Conservation (phyloP, 805 yeast species). For the Starmera quercuum region DNA sequence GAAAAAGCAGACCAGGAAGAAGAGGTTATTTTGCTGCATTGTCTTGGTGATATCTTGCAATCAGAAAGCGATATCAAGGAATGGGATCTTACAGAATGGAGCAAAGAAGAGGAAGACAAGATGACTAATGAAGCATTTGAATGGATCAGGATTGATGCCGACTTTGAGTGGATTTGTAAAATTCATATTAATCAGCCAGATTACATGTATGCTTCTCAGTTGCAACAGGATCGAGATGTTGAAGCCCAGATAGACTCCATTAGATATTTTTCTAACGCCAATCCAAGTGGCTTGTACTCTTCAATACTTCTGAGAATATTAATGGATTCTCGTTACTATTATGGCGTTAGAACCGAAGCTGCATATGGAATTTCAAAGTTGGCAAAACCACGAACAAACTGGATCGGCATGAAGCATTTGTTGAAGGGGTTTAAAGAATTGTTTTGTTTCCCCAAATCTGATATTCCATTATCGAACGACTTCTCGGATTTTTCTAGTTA, state of each 20-base stretch:
- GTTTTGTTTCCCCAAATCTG: conserved; percentile 63
- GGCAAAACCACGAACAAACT: conserved; percentile 54
- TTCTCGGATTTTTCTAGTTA: conserved; percentile 65
- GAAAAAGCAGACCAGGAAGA: conserved; percentile 29
- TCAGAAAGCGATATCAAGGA: conserved; percentile 48
- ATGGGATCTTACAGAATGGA: conserved; percentile 73
- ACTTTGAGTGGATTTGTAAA: conserved; percentile 91
- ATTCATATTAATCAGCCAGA: conserved; percentile 83
- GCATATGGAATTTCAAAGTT: conserved; percentile 68
- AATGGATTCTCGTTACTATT: conserved; percentile 78
- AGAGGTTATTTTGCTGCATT: conserved; percentile 38
- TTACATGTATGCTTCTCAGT: conserved; percentile 88
- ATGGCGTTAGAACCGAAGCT: conserved; percentile 85
- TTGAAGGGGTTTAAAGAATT: conserved; percentile 58
- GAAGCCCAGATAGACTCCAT: conserved; percentile 91
- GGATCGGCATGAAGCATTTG: conserved; percentile 67
- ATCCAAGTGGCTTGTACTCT: conserved; percentile 60
- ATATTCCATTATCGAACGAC: conserved; percentile 73
- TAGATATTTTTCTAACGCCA: conserved; percentile 54
- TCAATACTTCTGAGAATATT: conserved; percentile 72
- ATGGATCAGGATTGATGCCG: conserved; percentile 97
- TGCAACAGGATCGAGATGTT: conserved; percentile 91
- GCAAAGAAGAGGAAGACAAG: conserved; percentile 58
- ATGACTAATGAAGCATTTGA: conserved; percentile 84
- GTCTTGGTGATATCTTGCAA: conserved; percentile 73